Conservation (phyloP, 768 basidiomycete species). For the Cystofilobasidium capitatum region DNA sequence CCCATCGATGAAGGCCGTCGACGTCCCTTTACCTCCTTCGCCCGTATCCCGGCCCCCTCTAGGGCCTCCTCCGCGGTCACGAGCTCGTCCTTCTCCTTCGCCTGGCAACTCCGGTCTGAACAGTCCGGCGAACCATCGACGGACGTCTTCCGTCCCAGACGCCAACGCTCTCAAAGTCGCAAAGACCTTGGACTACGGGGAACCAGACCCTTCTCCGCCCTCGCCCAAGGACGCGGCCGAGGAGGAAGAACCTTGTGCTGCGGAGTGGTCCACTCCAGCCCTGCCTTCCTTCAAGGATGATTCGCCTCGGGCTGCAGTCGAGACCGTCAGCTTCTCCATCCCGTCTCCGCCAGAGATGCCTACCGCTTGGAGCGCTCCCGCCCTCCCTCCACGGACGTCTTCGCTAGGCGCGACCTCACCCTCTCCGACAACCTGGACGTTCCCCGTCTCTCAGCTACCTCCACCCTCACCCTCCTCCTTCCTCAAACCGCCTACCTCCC, state of each 20-base stretch:
- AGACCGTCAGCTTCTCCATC: not conserved
- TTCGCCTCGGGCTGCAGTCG: not conserved
- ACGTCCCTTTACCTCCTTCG: not conserved
- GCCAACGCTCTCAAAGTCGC: not conserved
- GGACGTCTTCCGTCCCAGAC: not conserved
- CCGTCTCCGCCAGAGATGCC: not conserved
- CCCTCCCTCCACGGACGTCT: not conserved
- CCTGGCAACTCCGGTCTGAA: not conserved
- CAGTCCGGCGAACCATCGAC: not conserved
- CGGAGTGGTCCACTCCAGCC: not conserved
- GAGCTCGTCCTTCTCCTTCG: not conserved
- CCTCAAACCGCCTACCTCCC: not conserved
- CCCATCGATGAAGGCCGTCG: not conserved
- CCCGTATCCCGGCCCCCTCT: not conserved
- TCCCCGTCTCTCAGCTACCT: not conserved
- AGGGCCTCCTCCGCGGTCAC: not conserved
- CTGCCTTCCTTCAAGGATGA: not conserved
- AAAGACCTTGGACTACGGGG: not conserved
- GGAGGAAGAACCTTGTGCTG: not conserved
- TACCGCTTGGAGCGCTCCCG: not conserved
- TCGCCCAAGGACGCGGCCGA: not conserved
- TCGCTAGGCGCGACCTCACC: not conserved
- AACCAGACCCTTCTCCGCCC: not conserved
- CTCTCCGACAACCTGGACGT: not conserved
- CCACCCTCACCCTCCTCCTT: not conserved